phyloP scores from a whole-genome alignment of 2,329 filamentous ascomycete species.

The Aspergillus sp. region DNA sequence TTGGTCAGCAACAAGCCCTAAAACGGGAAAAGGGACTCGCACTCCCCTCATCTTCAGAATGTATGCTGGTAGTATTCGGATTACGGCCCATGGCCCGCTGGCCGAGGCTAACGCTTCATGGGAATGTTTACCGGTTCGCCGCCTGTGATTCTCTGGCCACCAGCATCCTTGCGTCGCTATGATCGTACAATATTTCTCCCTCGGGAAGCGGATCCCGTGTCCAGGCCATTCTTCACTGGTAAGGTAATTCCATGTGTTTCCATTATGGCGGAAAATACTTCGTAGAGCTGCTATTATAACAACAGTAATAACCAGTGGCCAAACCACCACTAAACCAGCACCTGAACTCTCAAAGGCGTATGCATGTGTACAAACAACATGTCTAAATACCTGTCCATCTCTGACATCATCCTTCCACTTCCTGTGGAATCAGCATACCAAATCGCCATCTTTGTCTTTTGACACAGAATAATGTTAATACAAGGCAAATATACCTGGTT shows the following conservation, averaged over 20 bases:
- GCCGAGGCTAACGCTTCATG: slow-evolving; percentile 8
- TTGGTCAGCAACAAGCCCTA: too few species aligned
- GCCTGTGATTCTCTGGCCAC: neutral
- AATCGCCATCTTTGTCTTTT: slow-evolving; percentile 4
- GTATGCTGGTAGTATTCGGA: neutral
- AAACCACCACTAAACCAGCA: neutral
- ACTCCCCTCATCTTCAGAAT: too few species aligned
- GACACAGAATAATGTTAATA: slow-evolving; percentile 17
- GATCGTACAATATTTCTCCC: neutral
- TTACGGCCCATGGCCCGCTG: slow-evolving; percentile 1
- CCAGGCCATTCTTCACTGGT: neutral
- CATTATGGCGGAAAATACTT: neutral
- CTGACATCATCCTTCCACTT: slow-evolving; percentile 7
- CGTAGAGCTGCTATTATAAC: neutral
- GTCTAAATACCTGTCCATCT: slow-evolving; percentile 12
- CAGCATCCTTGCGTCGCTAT: neutral
- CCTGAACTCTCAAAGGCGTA: slow-evolving; percentile 4
- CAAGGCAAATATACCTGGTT: slow-evolving; percentile 5
- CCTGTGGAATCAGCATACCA: neutral
- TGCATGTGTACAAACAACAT: slow-evolving; percentile 3
- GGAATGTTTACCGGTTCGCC: neutral
- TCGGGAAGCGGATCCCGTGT: neutral
- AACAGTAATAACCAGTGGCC: neutral
- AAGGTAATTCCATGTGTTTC: neutral
- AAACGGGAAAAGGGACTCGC: too few species aligned